Percentiles rank a stretch among this genome's conserved stretches.
Evolutionary conservation across 2,329 filamentous ascomycete genomes (phyloP).

Genomic region (Ilyonectria sp.): DNA sequence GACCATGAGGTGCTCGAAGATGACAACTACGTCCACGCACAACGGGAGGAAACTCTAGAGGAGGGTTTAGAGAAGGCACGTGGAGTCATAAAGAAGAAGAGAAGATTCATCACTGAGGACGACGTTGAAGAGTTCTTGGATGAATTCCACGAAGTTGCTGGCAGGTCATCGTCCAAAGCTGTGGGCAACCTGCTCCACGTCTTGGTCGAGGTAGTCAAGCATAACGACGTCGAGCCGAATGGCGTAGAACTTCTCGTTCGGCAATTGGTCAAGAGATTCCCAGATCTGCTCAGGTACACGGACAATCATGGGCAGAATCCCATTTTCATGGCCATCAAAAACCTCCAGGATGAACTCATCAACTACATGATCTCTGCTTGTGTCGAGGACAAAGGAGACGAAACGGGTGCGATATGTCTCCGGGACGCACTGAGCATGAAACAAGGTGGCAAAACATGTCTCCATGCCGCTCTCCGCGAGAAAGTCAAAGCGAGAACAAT

Average conservation of each 20-base stretch:
- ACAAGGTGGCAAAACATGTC: background rate
- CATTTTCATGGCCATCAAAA: background rate
- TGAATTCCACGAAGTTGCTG: background rate
- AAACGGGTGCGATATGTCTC: background rate
- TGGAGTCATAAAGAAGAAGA: too few species aligned
- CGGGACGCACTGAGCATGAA: background rate
- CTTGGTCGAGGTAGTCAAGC: background rate
- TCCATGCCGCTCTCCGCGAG: background rate
- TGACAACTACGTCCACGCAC: too few species aligned
- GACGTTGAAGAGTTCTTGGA: background rate
- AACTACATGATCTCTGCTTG: constrained; percentile 6
- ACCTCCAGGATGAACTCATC: background rate
- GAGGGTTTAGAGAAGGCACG: too few species aligned
- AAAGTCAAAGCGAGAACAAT: background rate
- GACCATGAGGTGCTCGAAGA: too few species aligned
- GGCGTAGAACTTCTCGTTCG: background rate
- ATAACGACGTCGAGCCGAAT: background rate
- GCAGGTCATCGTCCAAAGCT: background rate
- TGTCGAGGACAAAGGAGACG: background rate
- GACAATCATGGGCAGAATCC: constrained; percentile 8
- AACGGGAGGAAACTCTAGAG: too few species aligned
- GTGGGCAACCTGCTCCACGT: constrained; percentile 2
- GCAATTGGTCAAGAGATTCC: background rate
- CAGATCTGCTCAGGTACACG: background rate
- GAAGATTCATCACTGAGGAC: background rate